These are phyloP conservation scores for Gautieria morchelliformis DNA, from an alignment of 768 basidiomycete genomes.

Conservation along the genomic window DNA sequence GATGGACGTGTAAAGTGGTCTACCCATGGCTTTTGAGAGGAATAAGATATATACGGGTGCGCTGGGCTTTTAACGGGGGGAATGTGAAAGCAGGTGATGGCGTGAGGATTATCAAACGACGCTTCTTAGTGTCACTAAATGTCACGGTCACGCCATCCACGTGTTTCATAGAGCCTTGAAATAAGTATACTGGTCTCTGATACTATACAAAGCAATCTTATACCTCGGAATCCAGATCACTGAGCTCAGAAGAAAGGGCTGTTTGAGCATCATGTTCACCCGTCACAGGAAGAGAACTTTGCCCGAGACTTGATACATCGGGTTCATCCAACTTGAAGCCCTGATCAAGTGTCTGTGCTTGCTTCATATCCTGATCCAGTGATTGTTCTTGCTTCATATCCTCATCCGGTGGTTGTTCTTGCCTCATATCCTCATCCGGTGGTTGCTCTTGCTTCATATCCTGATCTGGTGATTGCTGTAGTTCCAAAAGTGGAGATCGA, in stretches of 20 bases:
- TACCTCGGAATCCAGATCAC: neutral
- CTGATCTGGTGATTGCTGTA: neutral
- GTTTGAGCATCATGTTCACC: neutral
- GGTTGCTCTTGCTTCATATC: neutral
- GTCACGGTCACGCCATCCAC: neutral
- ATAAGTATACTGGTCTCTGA: neutral
- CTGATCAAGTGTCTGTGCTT: too few relatives aligned
- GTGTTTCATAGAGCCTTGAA: too few relatives aligned
- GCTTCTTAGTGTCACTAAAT: neutral
- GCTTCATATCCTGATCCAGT: too few relatives aligned
- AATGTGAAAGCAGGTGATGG: neutral
- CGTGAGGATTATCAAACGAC: neutral
- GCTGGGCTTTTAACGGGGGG: constrained; percentile 1
- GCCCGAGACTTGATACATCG: neutral
- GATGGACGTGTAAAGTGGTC: constrained; percentile 6
- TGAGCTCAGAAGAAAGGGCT: constrained; percentile 3
- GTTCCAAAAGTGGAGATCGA: neutral
- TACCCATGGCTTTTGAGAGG: constrained; percentile 7
- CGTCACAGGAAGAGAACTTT: neutral
- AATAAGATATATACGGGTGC: constrained; percentile 7
- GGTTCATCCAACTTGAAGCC: neutral
- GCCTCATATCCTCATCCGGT: neutral
- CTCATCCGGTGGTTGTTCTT: neutral
- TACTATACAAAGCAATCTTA: neutral
- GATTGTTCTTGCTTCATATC: neutral